A percentile compares a stretch with the other conserved stretches of the same genome.
These are phyloP conservation scores for Pythium dissotocum DNA, from an alignment of 352 stramenopile genomes.

Conservation along the genomic window DNA sequence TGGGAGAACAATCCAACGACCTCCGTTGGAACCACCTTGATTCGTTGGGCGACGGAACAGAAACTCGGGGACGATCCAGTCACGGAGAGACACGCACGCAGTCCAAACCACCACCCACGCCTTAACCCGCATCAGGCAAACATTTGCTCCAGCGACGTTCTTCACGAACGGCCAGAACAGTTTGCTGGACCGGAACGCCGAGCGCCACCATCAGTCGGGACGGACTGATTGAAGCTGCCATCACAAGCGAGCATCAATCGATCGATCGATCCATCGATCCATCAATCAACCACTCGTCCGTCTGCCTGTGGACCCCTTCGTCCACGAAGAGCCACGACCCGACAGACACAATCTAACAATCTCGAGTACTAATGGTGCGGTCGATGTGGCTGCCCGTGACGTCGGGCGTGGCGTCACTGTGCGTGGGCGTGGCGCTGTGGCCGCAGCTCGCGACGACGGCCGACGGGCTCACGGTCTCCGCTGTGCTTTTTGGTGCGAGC, in stretches of 20 bases:
- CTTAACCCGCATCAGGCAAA: not conserved
- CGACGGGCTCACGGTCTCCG: conserved; percentile 15
- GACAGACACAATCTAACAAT: not conserved
- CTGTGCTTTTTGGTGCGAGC: conserved; percentile 11
- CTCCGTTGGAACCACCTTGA: conserved; percentile 6
- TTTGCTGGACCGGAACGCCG: conserved; percentile 11
- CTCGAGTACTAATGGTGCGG: conserved; percentile 17
- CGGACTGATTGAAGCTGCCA: conserved; percentile 2
- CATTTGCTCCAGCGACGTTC: not conserved
- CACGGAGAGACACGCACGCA: conserved; percentile 18
- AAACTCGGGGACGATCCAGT: conserved; percentile 14
- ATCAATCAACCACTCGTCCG: too few species aligned
- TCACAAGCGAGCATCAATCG: not conserved
- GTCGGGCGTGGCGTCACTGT: conserved; percentile 22
- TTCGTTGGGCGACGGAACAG: conserved; percentile 21
- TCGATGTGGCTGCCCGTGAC: conserved; percentile 31
- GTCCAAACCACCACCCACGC: not conserved
- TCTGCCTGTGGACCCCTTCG: not conserved
- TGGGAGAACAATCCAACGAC: conserved; percentile 15
- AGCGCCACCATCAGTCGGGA: not conserved
- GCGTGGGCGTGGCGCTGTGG: conserved; percentile 20
- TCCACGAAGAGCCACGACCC: not conserved
- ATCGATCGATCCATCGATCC: not conserved
- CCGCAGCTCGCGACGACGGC: conserved; percentile 17
- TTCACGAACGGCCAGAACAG: conserved; percentile 1